These are phyloP conservation scores for Antitrichia curtipendula DNA, from an alignment of 225 moss, liverwort and hornwort species.

Conservation along the genomic window DNA sequence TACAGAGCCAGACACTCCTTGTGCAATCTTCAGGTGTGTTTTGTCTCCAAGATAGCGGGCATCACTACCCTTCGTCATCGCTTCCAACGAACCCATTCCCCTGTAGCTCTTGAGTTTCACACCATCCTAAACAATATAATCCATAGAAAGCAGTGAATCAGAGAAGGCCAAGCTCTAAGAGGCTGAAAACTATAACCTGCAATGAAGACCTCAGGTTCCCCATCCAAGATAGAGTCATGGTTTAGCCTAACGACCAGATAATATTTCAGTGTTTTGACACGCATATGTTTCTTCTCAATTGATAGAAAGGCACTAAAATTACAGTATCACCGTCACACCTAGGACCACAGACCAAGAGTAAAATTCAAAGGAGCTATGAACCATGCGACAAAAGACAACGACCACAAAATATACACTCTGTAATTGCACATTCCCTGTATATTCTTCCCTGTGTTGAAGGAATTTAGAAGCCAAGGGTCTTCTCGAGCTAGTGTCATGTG, in stretches of 20 bases:
- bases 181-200: background rate
- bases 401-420: background rate
- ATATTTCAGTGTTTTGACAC: background rate
- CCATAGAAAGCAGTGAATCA: background rate
- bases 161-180: background rate
- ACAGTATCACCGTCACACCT: background rate
- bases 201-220: background rate
- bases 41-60: constrained; percentile 72
- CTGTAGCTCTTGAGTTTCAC: constrained; percentile 58
- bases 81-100: constrained; percentile 95
- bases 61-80: constrained; percentile 73
- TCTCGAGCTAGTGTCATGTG: background rate
- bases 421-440: background rate
- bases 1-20: constrained; percentile 78
- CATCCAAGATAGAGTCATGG: background rate
- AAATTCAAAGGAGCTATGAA: background rate
- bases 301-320: background rate
- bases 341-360: background rate
- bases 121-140: constrained; percentile 36
- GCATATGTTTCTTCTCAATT: background rate
- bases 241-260: background rate
- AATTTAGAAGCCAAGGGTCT: background rate
- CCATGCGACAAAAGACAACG: background rate
- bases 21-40: constrained; percentile 58
- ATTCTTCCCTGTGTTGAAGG: too few species aligned